Base-by-base conservation (phyloP, 768 basidiomycete genomes). In the Trametes coccinea region DNA sequence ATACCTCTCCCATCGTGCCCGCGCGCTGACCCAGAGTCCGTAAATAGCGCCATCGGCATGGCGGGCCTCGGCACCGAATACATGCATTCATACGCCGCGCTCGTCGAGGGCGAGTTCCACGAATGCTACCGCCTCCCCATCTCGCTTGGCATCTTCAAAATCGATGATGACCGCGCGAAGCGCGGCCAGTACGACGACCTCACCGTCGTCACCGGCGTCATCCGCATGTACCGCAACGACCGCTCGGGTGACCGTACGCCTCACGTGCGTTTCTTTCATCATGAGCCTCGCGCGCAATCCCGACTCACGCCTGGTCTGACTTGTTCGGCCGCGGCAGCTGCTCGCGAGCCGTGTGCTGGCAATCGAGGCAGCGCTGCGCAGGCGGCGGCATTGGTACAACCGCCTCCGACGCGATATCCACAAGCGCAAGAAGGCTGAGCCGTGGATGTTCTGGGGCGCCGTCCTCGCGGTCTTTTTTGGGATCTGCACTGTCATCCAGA, bases 401-500 rank as follows among this genome's bases (percentile, higher is more conserved):
- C 59, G 50, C 13, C 61, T 62, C 16, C 53, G 60, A 39, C 14
- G 64, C 45, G 60, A 65, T 46, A 56, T 65, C 41, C 45, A 50
- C 33, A 60, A 62, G 33, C 53, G 60, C 14, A 61, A 60, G 56
- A 59, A 65, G 51, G 40, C 52, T 31, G 60, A 65, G 48, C 64
- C 64, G 22, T 65, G 60, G 60, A 50, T 62, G 53, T 65, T 65
- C 51, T 65, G 59, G 55, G 64, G 64, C 10, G 56, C 64, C 5
- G 60, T 65, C 31, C 60, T 65, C 30, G 64, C 64, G 43, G 46
- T 61, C 30, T 59, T 65, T 56, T 65, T 65, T 44, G 64, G 64
- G 11, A 37, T 65, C 9, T 65, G 64, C 56, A 61, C 64, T 4
- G 60, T 65, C 14, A 62, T 65, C 16, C 64, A 65, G 60, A 65